Percentiles rank a stretch among this genome's conserved stretches.
Evolutionary conservation across 495 filamentous ascomycete genomes (phyloP).

Genomic region (Jackrogersella multiformis): DNA sequence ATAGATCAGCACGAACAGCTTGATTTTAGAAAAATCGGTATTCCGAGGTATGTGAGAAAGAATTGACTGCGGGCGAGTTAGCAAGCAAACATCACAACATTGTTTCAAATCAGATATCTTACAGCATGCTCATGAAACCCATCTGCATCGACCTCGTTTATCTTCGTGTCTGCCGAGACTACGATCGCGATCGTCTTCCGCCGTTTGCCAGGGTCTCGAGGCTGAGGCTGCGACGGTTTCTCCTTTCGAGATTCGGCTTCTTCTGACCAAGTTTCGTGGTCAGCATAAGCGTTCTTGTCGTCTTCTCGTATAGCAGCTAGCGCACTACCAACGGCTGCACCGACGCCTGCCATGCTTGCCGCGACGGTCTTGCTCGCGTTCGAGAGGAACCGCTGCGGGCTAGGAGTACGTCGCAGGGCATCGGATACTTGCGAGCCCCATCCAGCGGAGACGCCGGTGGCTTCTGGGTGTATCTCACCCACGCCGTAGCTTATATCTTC

Average conservation of each 20-base stretch:
- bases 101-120: constrained; percentile 48
- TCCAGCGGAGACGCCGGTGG: constrained; percentile 53
- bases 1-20: constrained; percentile 89
- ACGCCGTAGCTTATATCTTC: constrained; percentile 50
- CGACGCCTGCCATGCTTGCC: constrained; percentile 85
- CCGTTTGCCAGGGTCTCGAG: constrained; percentile 52
- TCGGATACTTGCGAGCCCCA: constrained; percentile 83
- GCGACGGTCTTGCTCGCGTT: constrained; percentile 77
- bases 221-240: constrained; percentile 38
- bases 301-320: constrained; percentile 87
- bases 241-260: constrained; percentile 68
- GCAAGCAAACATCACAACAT: constrained; percentile 5
- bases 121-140: constrained; percentile 81
- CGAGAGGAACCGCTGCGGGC: constrained; percentile 87
- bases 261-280: constrained; percentile 86
- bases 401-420: constrained; percentile 85
- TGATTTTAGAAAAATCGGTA: constrained; percentile 70
- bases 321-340: constrained; percentile 78
- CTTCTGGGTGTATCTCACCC: constrained; percentile 47
- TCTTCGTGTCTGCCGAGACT: constrained; percentile 75
- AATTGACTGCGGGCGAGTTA: constrained; percentile 70
- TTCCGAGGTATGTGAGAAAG: constrained; percentile 85
- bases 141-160: constrained; percentile 67
- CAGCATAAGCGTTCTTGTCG: constrained; percentile 78
- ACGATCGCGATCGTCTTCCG: constrained; percentile 86